Conservation (phyloP, 78 protist genomes). For the Cavenderia fasciculata region DNA sequence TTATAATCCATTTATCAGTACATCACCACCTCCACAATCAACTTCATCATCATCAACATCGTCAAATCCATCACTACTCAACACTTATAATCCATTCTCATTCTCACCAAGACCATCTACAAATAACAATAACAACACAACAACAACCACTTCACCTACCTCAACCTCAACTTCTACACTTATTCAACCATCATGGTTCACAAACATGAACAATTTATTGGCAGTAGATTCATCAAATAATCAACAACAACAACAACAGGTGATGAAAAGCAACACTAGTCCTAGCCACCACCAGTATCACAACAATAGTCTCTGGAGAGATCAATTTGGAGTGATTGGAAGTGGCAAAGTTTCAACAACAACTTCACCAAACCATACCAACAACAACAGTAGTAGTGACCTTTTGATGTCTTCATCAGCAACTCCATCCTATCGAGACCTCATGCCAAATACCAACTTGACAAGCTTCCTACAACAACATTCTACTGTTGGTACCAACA, state of each 20-base stretch:
- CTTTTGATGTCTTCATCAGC: too few species aligned
- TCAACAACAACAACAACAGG: not conserved
- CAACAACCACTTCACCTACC: not conserved
- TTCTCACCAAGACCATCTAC: not conserved
- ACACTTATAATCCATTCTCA: not conserved
- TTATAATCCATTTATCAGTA: too few species aligned
- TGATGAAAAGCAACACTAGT: not conserved
- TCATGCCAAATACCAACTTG: too few species aligned
- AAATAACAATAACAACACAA: not conserved
- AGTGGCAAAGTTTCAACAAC: slow-evolving; percentile 38
- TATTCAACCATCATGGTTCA: not conserved
- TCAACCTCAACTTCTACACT: not conserved
- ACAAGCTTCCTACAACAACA: too few species aligned
- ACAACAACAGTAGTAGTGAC: too few species aligned
- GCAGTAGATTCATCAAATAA: not conserved
- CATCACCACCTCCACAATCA: not conserved
- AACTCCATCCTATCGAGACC: too few species aligned
- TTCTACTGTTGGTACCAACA: too few species aligned
- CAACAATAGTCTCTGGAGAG: too few species aligned
- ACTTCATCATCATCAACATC: not conserved
- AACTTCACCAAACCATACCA: too few species aligned
- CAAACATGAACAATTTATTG: not conserved
- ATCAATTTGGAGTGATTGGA: slow-evolving; percentile 70
- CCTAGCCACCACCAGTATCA: slow-evolving; percentile 12
- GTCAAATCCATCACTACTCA: not conserved